Base-by-base conservation (phyloP, 2,329 filamentous ascomycete genomes). In the Neopestalotiopsis sp. region DNA sequence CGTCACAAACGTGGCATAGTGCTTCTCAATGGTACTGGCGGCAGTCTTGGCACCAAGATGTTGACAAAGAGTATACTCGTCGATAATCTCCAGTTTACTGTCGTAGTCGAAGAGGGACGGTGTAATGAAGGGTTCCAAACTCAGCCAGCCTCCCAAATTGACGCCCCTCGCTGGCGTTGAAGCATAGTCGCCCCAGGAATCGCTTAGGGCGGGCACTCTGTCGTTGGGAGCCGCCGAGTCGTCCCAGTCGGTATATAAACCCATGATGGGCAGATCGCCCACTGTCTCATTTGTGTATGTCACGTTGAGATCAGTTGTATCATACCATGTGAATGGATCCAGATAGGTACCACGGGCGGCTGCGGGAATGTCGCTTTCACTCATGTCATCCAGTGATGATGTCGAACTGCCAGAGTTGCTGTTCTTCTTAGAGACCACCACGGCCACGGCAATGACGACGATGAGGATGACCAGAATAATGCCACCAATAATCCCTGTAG, bases 81-180 rank as follows among this genome's bases (percentile, higher is more conserved):
- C 96, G 20, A 98, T 87, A 57, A 98, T 89, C 5, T 89, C 83
- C 83, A 90, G 73, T 17, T 79, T 78, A 5, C 85, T 83, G 77
- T 92, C 94, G 71, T 87, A 87, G 70, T 89, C 82, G 82, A 99
- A 99, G 32, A 97, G 87, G 0, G 95, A 98, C 0, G 96, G 96
- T 4, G 94, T 95, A 78, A 99, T 98, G 79, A 97, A 98, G 0
- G 96, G 96, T 76, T 99, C 96, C 13, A 99, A 83, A 2, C 92
- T 93, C 1, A 99, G 88, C 96, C 96, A 99, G 13, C 96, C 96
- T 65, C 96, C 96, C 1, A 98, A 79, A 75, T 97, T 98, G 45
- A 98, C 94, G 1, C 96, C 96, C 6, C 95, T 90, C 30, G 97
- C 94, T 2, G 95, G 94, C 67, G 86, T 90, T 28, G 88, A 89